Percentiles rank a stretch among this genome's conserved stretches.
These are phyloP conservation scores for Aspergillus uvarum DNA, from an alignment of 2,329 filamentous ascomycete genomes.

Conservation along the genomic window DNA sequence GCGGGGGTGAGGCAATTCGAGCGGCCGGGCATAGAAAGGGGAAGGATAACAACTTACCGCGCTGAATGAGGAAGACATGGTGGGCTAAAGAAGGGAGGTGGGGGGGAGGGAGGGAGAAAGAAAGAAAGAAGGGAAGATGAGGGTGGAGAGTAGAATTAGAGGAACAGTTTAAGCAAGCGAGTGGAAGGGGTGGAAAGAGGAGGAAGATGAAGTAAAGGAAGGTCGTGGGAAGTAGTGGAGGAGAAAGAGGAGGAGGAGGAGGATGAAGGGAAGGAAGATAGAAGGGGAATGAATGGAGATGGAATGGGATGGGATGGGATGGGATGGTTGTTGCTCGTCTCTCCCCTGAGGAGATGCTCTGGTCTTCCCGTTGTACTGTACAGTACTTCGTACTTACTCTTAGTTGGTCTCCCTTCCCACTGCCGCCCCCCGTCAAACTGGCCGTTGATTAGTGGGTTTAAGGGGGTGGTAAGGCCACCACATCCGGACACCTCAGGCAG, in stretches of 20 bases:
- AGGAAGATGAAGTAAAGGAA: constrained; percentile 20
- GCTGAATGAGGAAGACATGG: constrained; percentile 55
- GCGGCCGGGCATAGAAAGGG: constrained; percentile 24
- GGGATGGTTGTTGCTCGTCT: constrained; percentile 11
- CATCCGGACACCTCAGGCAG: constrained; percentile 1
- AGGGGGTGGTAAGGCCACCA: constrained; percentile 17
- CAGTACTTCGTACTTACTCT: no score
- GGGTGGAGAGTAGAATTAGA: constrained; percentile 21
- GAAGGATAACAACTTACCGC: constrained; percentile 47
- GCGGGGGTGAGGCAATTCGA: constrained; percentile 15
- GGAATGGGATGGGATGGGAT: constrained; percentile 16
- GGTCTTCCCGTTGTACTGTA: no score
- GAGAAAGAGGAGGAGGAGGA: constrained; percentile 13
- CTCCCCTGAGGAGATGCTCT: constrained; percentile 11
- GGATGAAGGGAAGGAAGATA: constrained; percentile 11
- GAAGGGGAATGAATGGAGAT: constrained; percentile 7
- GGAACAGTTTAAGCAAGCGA: constrained; percentile 18
- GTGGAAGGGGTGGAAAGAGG: constrained; percentile 19
- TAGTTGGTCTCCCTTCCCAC: background rate
- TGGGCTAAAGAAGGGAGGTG: constrained; percentile 33
- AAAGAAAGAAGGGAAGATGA: constrained; percentile 20
- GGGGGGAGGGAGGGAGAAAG: background rate
- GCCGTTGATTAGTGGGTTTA: constrained; percentile 1
- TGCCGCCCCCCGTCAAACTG: background rate
- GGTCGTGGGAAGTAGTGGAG: constrained; percentile 11